Base-by-base conservation (phyloP, 2,329 filamentous ascomycete species). In the Botrytis fragariae region DNA sequence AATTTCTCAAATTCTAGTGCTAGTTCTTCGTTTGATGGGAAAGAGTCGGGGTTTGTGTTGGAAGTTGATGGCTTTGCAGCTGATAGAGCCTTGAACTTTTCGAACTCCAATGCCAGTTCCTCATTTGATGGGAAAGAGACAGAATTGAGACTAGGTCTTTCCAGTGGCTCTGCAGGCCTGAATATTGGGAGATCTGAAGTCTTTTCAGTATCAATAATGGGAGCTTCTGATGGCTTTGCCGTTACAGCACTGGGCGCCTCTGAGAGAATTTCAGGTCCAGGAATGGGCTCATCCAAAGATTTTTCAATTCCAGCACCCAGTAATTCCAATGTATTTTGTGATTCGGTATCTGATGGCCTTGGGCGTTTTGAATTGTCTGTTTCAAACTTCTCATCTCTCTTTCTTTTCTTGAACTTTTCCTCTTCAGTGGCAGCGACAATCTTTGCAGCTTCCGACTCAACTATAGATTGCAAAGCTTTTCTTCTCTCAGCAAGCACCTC, bases 401-500 rank as follows among this genome's bases (percentile, higher is more conserved):
- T 73, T 42, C 72, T 70, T 39, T 73, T 73, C n/a, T 62, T 73
- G 9, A 37, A 29, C 42, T 42, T 62, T 32, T 71, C 61, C 45
- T 62, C 54, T 60, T 67, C 32, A n/a, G n/a, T n/a, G 29, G 37
- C 62, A 39, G 48, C 57, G 9, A 35, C 54, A 54, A 62, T 51
- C 16, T 69, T 68, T 42, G 67, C 68, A 37, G 70, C 62, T 48
- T 51, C 72, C 8, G 29, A 73, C 62, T 48, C 42, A n/a, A 61
- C 71, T 10, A 57, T 44, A 12, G 74, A 63, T 37, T 61, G 60
- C 12, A 22, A 22, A 51, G n/a, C 20, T 59, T 76, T 65, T 37
- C 74, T 64, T 57, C 60, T 71, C 51, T 74, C 54, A 14, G 69
- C 73, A 35, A 73, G 44, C 60, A 62, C 60, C 32, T 73, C 74